Conservation (phyloP, 2,329 filamentous ascomycete species). For the Nigrospora osmanthi region DNA sequence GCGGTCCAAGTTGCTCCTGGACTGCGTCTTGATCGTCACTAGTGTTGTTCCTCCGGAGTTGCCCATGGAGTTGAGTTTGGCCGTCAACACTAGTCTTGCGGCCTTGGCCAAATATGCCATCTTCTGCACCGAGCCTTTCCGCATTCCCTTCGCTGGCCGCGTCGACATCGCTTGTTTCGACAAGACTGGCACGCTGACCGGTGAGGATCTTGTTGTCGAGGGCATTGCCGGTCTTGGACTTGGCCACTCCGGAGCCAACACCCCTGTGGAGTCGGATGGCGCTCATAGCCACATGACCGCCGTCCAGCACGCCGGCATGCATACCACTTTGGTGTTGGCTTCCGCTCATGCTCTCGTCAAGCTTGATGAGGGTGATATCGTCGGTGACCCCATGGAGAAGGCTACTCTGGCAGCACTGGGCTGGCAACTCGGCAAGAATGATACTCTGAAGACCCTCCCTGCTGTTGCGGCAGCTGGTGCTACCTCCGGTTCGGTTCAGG, state of each 20-base stretch:
- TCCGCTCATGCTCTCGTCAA: constrained; percentile 94
- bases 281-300: constrained; percentile 73
- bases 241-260: constrained; percentile 56
- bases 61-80: constrained; percentile 94
- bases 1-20: constrained; percentile 91
- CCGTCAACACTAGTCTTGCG: constrained; percentile 94
- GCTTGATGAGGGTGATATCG: constrained; percentile 92
- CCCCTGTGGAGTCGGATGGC: constrained; percentile 64
- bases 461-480: constrained; percentile 35
- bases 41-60: constrained; percentile 97
- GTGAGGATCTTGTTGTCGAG: constrained; percentile 93
- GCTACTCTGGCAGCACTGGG: constrained; percentile 83
- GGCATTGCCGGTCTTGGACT: constrained; percentile 86
- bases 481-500: constrained; percentile 71
- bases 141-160: constrained; percentile 91
- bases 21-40: constrained; percentile 95
- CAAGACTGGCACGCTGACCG: constrained; percentile 94
- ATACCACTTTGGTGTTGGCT: constrained; percentile 88
- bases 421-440: constrained; percentile 87
- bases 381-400: constrained; percentile 98
- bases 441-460: constrained; percentile 67
- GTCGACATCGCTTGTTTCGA: constrained; percentile 97
- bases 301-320: constrained; percentile 61
- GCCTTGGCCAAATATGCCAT: constrained; percentile 93
- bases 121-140: constrained; percentile 97